Conservation (phyloP, 139 green algal species). For the Marvania coccoides region DNA sequence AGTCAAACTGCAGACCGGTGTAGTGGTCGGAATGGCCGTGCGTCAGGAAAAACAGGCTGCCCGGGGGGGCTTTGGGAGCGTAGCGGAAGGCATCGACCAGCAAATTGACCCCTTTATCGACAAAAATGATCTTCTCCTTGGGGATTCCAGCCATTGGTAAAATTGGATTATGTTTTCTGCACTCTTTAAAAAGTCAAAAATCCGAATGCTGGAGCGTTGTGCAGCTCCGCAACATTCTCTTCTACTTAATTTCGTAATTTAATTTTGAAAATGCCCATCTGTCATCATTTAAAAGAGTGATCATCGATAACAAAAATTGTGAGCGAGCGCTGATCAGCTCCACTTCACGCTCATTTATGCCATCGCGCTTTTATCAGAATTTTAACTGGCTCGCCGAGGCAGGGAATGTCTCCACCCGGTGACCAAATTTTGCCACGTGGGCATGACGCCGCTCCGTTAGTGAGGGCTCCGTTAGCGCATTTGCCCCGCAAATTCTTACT, state of each 20-base stretch:
- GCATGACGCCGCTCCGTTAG: no score
- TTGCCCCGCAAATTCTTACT: no score
- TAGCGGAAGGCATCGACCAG: slow-evolving; percentile 48
- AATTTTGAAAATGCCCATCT: neutral
- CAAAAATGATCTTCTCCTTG: neutral
- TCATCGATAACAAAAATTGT: no score
- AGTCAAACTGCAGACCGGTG: slow-evolving; percentile 58
- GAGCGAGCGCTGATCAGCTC: no score
- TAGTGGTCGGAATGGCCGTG: slow-evolving; percentile 85
- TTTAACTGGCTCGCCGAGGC: no score
- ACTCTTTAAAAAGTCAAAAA: neutral
- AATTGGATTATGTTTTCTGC: no score
- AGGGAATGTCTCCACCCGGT: no score
- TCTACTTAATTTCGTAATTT: neutral
- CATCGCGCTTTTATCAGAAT: no score
- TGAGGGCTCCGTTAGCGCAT: no score
- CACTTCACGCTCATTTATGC: no score
- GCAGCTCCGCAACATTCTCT: neutral
- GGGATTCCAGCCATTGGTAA: neutral
- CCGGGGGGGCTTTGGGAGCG: neutral
- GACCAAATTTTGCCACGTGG: no score
- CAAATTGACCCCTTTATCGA: slow-evolving; percentile 9
- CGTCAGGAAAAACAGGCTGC: slow-evolving; percentile 39
- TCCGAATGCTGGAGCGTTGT: neutral
- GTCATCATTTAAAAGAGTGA: no score